Conservation (phyloP, 495 filamentous ascomycete species). For the Xylaria telfairii region DNA sequence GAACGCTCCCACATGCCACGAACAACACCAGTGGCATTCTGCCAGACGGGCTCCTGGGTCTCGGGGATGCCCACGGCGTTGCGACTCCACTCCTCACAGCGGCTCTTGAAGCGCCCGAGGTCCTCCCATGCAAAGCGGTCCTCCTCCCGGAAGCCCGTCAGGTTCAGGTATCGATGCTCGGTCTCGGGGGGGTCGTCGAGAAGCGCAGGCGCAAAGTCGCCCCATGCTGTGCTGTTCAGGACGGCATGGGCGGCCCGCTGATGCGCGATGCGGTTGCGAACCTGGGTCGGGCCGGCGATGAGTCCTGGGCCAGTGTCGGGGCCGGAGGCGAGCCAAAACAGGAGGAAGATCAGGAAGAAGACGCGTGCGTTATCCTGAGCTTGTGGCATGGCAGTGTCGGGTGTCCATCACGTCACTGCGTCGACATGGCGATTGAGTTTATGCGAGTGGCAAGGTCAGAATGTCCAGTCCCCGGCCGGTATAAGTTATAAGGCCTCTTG, state of each 20-base stretch:
- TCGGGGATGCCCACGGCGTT: slow-evolving; percentile 45
- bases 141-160: slow-evolving; percentile 74
- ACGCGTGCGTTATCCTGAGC: slow-evolving; percentile 49
- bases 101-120: slow-evolving; percentile 55
- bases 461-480: neutral
- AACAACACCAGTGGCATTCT: slow-evolving; percentile 80
- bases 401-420: slow-evolving; percentile 38
- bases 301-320: slow-evolving; percentile 48
- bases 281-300: slow-evolving; percentile 45
- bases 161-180: slow-evolving; percentile 68
- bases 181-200: slow-evolving; percentile 35
- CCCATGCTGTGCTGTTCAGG: slow-evolving; percentile 75
- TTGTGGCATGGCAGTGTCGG: slow-evolving; percentile 32
- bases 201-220: slow-evolving; percentile 67
- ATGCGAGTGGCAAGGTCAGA: slow-evolving; percentile 3
- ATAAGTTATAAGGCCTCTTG: too few relatives aligned
- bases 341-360: slow-evolving; percentile 49
- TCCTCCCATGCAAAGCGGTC: slow-evolving; percentile 78
- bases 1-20: slow-evolving; percentile 76
- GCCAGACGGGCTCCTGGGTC: slow-evolving; percentile 64
- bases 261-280: slow-evolving; percentile 46
- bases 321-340: slow-evolving; percentile 50
- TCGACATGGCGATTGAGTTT: slow-evolving; percentile 26
- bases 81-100: slow-evolving; percentile 51
- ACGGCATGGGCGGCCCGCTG: slow-evolving; percentile 66